Evolutionary conservation across 2,329 filamentous ascomycete species (phyloP).

Genomic region (Colletotrichum sp.): DNA sequence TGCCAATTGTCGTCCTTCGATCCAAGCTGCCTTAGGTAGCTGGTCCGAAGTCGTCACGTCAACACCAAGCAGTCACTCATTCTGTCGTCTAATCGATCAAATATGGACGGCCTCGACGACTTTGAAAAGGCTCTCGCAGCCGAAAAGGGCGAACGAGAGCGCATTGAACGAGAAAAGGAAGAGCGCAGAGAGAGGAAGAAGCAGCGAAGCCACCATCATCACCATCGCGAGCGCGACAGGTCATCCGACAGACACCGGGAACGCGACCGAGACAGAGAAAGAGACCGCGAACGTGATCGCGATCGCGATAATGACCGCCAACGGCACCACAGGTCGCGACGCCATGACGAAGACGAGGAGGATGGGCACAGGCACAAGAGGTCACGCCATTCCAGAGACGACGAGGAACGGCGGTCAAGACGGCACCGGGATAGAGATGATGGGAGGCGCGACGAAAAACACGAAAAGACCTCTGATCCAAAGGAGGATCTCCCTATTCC

Average conservation of each 20-base stretch:
- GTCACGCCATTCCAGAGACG: conserved; percentile 60
- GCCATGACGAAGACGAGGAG: conserved; percentile 50
- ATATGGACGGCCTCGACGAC: conserved; percentile 66
- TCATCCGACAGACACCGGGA: conserved; percentile 28
- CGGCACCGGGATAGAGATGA: conserved; percentile 25
- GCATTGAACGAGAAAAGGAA: conserved; percentile 49
- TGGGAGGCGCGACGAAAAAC: conserved; percentile 22
- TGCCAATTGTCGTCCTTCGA: not conserved
- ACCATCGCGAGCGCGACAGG: conserved; percentile 45
- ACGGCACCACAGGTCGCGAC: conserved; percentile 38
- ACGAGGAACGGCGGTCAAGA: conserved; percentile 43
- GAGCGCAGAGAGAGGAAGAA: conserved; percentile 48
- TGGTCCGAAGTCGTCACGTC: not conserved
- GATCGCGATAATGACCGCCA: conserved; percentile 31
- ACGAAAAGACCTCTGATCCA: conserved; percentile 49
- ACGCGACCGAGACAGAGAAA: conserved; percentile 21
- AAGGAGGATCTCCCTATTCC: conserved; percentile 58
- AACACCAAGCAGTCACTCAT: not conserved
- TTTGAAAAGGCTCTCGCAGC: conserved; percentile 80
- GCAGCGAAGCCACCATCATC: conserved; percentile 50
- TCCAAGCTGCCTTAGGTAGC: not conserved
- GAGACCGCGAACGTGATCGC: conserved; percentile 30
- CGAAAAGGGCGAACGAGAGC: conserved; percentile 61
- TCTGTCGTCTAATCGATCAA: not conserved
- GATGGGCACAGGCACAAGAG: conserved; percentile 69